Percentiles rank a stretch among this genome's conserved stretches.
Conservation (phyloP, 305 asterid species). For the Rubia occidens region DNA sequence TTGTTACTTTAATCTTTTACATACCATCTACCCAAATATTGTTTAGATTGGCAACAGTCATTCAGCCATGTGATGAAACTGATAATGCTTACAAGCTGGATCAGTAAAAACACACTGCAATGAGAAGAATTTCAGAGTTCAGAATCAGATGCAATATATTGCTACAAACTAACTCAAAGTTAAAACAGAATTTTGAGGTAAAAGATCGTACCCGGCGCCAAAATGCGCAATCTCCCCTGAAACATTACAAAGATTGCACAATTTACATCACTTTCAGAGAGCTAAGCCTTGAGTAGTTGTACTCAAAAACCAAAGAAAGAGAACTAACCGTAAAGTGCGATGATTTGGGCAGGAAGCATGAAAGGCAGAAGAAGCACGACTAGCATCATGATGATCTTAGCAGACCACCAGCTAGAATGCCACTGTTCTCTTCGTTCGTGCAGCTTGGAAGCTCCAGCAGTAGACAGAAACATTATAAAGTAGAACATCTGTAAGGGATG, state of each 20-base stretch:
- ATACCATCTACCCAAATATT: conserved; percentile 40
- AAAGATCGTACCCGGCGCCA: conserved; percentile 17
- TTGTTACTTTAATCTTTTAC: background rate
- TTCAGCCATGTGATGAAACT: conserved; percentile 48
- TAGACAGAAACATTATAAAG: conserved; percentile 41
- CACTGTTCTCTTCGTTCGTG: conserved; percentile 35
- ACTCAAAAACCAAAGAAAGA: background rate
- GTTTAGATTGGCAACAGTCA: conserved; percentile 35
- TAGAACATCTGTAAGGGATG: conserved; percentile 29
- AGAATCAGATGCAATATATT: background rate
- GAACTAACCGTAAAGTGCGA: conserved; percentile 8
- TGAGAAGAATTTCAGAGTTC: conserved; percentile 15
- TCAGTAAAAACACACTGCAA: conserved; percentile 17
- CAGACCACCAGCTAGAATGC: conserved; percentile 53
- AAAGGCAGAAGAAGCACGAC: conserved; percentile 25
- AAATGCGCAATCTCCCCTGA: conserved; percentile 15
- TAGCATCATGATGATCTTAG: conserved; percentile 32
- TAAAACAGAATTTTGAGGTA: background rate
- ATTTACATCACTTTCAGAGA: conserved; percentile 7
- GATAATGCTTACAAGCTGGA: no score
- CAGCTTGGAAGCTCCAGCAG: conserved; percentile 42
- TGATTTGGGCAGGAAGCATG: background rate
- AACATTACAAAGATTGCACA: conserved; percentile 9
- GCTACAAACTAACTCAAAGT: background rate
- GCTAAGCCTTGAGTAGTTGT: background rate